Evolutionary conservation across 106 monocot genomes (phyloP), one percentile per base, ranked within the genome.

Genomic region (Phalaenopsis equestris): DNA sequence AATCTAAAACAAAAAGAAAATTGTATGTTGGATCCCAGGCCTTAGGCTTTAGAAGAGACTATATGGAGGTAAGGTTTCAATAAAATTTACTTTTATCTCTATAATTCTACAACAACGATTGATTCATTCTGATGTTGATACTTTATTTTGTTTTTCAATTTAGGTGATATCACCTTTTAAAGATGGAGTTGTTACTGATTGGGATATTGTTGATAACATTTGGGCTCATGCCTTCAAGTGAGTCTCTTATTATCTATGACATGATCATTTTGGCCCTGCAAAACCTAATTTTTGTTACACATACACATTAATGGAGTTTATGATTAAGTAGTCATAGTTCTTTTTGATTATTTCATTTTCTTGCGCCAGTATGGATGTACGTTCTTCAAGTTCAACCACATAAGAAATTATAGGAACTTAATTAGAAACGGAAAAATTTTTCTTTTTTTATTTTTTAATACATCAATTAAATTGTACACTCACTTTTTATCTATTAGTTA

Each of bases 161-260:
- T 47, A 94, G 97, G 97, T 98, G 64, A 88, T 94, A 77, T 98
- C 97, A 77, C 92, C 94, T 72, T 86, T 98, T 82, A 94, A 89
- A 78, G 92, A 98, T 87, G 90, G 94, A 42, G 70, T 86, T 56
- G 88, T 94, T 86, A 84, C 87, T 89, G 97, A 98, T 74, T 98
- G 97, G 97, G 97, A 98, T 80, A 88, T 94, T 70, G 94, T 92
- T 46, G 92, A 94, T 84, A 94, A 89, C 80, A 94, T 98, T 88
- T 94, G 97, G 94, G 88, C 89, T 82, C 94, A 98, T 91, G 94
- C 97, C 80, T 98, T 98, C 80, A 94, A 89, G 97, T 94, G n/a
- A 80, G 83, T 64, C 39, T 65, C 23, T 39, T 70, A 70, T 70
- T 70, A 39, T 70, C 70, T 70, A 38, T 39, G 37, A 2, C 37